Evolutionary conservation across 768 basidiomycete genomes (phyloP), one percentile per base, ranked within the genome.

Genomic region (Inosperma sp.): DNA sequence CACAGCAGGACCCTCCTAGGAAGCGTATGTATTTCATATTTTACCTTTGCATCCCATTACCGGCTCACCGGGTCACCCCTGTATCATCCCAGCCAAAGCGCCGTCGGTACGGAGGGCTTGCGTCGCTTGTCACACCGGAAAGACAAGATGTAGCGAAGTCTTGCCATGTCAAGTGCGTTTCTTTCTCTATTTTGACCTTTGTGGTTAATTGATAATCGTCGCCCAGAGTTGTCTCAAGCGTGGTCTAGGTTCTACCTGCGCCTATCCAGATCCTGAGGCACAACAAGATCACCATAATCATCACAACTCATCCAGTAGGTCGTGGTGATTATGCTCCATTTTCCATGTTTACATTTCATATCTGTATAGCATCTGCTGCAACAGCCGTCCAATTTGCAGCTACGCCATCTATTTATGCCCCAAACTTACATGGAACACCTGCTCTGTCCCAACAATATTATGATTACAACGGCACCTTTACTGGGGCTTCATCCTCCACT

Each of bases 51-150:
- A n/a, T n/a, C n/a, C n/a, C n/a, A n/a, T n/a, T n/a, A n/a, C 49
- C 54, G 23, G 42, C 36, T 47, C 31, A 26, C 46, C 31, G 34
- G 47, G 49, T 21, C 59, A 58, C 54, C 54, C 60, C 61, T 54
- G 30, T 55, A 53, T 46, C 56, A 39, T 48, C 37, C 43, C 63
- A 88, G 86, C 86, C 53, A 88, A 90, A 68, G 84, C 83, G 36
- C 86, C 87, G 26, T 88, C 86, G 36, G 88, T 88, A 48, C 80
- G 88, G 56, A 76, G 88, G 55, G 88, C 88, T 1, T 90, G 88
- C 56, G 78, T 82, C 31, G 84, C 88, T 12, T 90, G 88, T 68
- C 88, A 90, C 66, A 73, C 85, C 44, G 88, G 88, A 45, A 90
- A 90, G 71, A 90, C 88, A 10, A 73, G 87, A 58, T 90, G 88